phyloP scores from a whole-genome alignment of 148 eudicot genomes.

The Camellia granthamiana region DNA sequence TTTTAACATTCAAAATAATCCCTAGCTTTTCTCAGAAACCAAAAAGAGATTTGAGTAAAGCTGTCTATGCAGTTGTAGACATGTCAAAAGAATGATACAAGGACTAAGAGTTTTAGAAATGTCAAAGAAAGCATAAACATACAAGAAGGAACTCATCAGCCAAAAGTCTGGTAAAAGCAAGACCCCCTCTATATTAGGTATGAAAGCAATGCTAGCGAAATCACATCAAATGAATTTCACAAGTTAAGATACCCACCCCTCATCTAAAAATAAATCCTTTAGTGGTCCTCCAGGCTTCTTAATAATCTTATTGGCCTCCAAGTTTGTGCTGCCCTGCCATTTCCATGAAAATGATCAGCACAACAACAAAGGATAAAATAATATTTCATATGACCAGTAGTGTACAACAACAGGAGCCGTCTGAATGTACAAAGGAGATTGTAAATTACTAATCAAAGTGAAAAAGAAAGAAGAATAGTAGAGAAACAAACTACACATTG shows the following conservation, averaged over 20 bases:
- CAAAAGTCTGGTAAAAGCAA: no score
- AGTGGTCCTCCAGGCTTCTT: slow-evolving; percentile 98
- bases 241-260: slow-evolving; percentile 51
- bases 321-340: slow-evolving; percentile 92
- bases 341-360: slow-evolving; percentile 11
- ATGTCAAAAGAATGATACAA: neutral
- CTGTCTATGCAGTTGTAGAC: neutral
- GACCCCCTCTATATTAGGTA: no score
- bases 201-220: neutral
- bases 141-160: no score
- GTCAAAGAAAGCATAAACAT: neutral
- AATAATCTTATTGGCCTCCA: slow-evolving; percentile 93
- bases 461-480: neutral
- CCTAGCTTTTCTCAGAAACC: neutral
- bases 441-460: neutral
- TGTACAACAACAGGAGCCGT: no score
- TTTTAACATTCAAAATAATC: neutral
- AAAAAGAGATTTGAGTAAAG: neutral
- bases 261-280: slow-evolving; percentile 87
- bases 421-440: no score
- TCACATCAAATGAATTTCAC: neutral
- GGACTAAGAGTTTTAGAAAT: neutral
- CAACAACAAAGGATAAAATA: neutral
- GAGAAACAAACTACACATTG: neutral
- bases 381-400: no score